phyloP scores from a whole-genome alignment of 1,284 basidiomycete genomes.

The Apiotrichum akiyoshidainum region DNA sequence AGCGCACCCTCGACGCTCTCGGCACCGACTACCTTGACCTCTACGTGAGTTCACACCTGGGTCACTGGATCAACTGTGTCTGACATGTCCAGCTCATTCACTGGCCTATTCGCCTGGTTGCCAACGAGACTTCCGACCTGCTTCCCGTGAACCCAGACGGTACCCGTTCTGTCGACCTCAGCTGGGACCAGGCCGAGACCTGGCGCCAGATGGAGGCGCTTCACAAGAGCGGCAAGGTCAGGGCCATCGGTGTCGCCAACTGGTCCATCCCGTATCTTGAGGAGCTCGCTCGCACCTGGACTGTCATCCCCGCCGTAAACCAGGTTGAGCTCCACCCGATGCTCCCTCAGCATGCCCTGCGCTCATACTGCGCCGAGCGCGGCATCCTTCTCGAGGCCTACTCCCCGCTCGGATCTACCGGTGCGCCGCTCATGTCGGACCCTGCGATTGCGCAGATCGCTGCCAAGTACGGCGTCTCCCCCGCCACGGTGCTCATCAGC shows the following conservation, averaged over 20 bases:
- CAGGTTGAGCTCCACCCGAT: constrained; percentile 73
- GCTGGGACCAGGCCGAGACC: too few relatives aligned
- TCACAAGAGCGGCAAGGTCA: constrained; percentile 10
- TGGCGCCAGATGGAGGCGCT: constrained; percentile 11
- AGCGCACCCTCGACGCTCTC: constrained; percentile 58
- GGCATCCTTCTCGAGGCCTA: constrained; percentile 74
- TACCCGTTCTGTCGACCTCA: too few relatives aligned
- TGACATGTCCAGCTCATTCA: constrained; percentile 60
- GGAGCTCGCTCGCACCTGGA: constrained; percentile 11
- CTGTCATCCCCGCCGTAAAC: constrained; percentile 57
- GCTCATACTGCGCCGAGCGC: constrained; percentile 52
- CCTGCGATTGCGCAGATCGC: constrained; percentile 60
- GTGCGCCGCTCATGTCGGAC: constrained; percentile 23
- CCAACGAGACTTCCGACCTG: too few relatives aligned
- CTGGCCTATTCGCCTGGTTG: constrained; percentile 10
- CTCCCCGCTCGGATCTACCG: constrained; percentile 69
- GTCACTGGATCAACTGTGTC: too few relatives aligned
- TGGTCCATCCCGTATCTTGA: constrained; percentile 21
- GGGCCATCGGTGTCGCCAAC: constrained; percentile 23
- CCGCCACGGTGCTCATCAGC: constrained; percentile 54
- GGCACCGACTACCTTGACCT: constrained; percentile 70
- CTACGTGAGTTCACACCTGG: constrained; percentile 27
- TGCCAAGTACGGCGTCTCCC: constrained; percentile 58
- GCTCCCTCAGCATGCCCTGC: constrained; percentile 72
- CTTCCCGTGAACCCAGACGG: too few relatives aligned